A percentile compares a stretch with the other conserved stretches of the same genome.
Evolutionary conservation across 208 protist species (phyloP).

Genomic region (Phytomonas francai): DNA sequence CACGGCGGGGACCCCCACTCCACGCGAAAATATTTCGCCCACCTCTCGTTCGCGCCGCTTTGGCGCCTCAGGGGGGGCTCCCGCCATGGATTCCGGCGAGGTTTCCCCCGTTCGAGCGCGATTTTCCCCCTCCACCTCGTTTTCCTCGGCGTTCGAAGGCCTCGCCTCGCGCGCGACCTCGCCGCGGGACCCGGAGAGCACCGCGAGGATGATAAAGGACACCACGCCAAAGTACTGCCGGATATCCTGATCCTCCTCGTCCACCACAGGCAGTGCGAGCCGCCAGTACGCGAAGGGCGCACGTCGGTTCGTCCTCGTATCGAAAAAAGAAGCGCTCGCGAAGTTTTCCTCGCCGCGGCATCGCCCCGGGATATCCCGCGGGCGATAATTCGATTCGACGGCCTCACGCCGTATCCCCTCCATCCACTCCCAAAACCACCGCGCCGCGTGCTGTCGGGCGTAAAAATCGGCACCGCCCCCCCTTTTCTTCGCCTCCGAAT

Average conservation of each 20-base stretch:
- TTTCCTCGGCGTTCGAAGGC: not conserved
- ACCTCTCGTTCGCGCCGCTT: not conserved
- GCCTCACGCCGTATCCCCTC: not conserved
- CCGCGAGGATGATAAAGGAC: slow-evolving; percentile 19
- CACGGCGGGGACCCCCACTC: slow-evolving; percentile 4
- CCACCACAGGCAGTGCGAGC: slow-evolving; percentile 21
- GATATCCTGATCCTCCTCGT: slow-evolving; percentile 14
- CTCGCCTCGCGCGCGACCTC: not conserved
- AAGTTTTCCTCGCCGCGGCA: not conserved
- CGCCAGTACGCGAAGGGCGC: slow-evolving; percentile 19
- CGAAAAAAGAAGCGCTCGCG: not conserved
- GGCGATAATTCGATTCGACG: not conserved
- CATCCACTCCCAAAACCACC: not conserved
- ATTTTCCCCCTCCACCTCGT: not conserved
- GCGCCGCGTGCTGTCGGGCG: not conserved
- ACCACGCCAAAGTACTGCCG: slow-evolving; percentile 17
- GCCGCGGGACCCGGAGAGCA: slow-evolving; percentile 5
- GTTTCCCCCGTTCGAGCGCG: not conserved
- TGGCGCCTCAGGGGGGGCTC: not conserved
- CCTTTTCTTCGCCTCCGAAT: not conserved
- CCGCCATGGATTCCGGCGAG: not conserved
- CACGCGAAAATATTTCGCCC: not conserved
- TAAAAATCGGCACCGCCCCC: not conserved
- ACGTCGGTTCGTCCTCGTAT: no score
- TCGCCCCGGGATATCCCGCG: not conserved